phyloP scores from a whole-genome alignment of 1,284 basidiomycete species.

The Moniliella sp. region DNA sequence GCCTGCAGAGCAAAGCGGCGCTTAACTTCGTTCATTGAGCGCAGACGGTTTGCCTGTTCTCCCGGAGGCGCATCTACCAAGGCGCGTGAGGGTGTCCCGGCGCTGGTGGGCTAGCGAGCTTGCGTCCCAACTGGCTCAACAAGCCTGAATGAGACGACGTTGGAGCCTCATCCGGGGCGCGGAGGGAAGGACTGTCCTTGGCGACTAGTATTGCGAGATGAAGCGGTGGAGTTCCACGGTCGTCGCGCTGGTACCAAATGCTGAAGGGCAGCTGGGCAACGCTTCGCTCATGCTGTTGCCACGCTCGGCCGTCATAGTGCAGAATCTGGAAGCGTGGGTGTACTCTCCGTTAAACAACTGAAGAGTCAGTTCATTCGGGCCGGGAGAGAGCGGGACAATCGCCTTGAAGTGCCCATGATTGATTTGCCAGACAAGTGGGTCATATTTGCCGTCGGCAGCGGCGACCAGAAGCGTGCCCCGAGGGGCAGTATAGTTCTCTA shows the following conservation, averaged over 20 bases:
- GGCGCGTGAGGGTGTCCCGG: background rate
- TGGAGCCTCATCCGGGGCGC: background rate
- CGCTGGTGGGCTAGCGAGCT: background rate
- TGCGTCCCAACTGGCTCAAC: background rate
- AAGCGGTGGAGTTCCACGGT: background rate
- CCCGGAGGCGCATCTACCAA: constrained; percentile 1
- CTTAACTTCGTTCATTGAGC: constrained; percentile 1
- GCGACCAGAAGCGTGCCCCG: background rate
- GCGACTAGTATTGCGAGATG: constrained; percentile 1
- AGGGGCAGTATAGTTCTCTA: background rate
- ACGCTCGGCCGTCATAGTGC: too few relatives aligned
- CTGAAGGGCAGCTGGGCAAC: background rate
- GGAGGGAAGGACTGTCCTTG: background rate
- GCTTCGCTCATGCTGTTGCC: too few relatives aligned
- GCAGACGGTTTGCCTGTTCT: background rate
- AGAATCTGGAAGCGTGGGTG: background rate
- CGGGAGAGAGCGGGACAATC: background rate
- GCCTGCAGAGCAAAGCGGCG: constrained; percentile 8
- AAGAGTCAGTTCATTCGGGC: background rate
- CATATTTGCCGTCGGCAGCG: background rate
- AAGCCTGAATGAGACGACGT: background rate
- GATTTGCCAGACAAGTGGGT: background rate
- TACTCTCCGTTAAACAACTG: background rate
- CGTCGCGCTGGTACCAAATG: background rate
- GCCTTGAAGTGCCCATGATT: background rate